Base-by-base conservation (phyloP, 768 basidiomycete genomes). In the Collybia sordida region DNA sequence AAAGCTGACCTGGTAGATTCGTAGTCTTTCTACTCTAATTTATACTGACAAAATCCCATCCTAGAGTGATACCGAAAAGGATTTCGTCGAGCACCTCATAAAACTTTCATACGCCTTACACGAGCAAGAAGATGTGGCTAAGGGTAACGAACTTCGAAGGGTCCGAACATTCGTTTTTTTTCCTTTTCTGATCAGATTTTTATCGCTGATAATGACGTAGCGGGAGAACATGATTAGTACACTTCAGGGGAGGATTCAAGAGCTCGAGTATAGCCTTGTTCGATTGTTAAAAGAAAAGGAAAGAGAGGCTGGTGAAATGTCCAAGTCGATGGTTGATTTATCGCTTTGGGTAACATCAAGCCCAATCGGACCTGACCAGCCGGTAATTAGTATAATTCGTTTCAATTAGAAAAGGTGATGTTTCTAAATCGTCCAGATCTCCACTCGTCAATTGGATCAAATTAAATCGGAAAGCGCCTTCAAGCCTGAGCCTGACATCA, bases 81-180 rank as follows among this genome's bases (percentile, higher is more conserved):
- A 64, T 3, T 72, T 85, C 41, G 74, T 79, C 6, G 63, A 72
- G 45, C 63, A 67, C 42, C 55, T 85, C 24, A 69, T 79, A 54
- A 65, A 65, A 35, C 62, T 74, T 41, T 71, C 78, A 14, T 70
- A 75, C 44, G 69, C 71, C 9, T 62, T 77, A 18, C 74, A 82
- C 54, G 82, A 82, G 52, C 73, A 81, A 45, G 75, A 78, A 15
- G 65, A 77, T 31, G 72, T 83, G 24, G 71, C 68, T 21, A 83
- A 83, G 59, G 70, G 70, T 45, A 82, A 84, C 54, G 81, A 84
- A 47, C 70, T 85, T 23, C 76, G 75, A 51, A 70, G 75, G 53
- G 82, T 82, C 52, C 37, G 70, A 64, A 21, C 19, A 36, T 25
- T 35, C 45, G 4, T 35, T 49, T 41, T 23, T 15, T 45, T 35